phyloP scores from a whole-genome alignment of 164 flowering plant species.

The Dillenia suffruticosa region DNA sequence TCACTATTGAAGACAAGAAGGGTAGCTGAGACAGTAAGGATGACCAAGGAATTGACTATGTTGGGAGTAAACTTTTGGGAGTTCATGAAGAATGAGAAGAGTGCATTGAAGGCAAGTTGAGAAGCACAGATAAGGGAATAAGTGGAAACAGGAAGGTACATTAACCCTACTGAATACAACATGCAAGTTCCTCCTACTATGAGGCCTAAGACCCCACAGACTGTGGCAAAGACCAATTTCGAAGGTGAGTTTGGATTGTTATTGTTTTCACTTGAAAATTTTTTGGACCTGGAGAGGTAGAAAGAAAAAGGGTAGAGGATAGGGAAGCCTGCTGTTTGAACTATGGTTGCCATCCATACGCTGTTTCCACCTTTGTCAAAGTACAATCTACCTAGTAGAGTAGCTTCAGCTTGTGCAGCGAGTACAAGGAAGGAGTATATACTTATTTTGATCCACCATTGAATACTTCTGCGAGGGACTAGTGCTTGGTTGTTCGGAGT shows the following conservation, averaged over 20 bases:
- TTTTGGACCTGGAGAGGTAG: constrained; percentile 4
- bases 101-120: constrained; percentile 38
- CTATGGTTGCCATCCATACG: constrained; percentile 29
- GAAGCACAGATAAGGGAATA: constrained; percentile 34
- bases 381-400: constrained; percentile 37
- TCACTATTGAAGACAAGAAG: constrained; percentile 23
- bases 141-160: constrained; percentile 33
- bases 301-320: constrained; percentile 27
- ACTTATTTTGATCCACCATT: constrained; percentile 25
- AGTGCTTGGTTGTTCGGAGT: constrained; percentile 5
- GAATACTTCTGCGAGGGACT: background rate
- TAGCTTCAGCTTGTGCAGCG: constrained; percentile 24
- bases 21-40: constrained; percentile 36
- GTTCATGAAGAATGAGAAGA: constrained; percentile 34
- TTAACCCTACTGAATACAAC: constrained; percentile 27
- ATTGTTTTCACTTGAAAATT: background rate
- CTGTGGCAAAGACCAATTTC: background rate
- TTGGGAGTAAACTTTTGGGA: constrained; percentile 32
- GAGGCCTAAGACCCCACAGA: constrained; percentile 28
- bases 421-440: constrained; percentile 25
- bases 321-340: constrained; percentile 31
- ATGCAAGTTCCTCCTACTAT: constrained; percentile 18
- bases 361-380: constrained; percentile 42
- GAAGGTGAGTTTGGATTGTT: constrained; percentile 6
- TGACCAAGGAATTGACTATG: constrained; percentile 32